Evolutionary conservation across 495 filamentous ascomycete genomes (phyloP), one percentile per base, ranked within the genome.

Genomic region (Talaromyces ruber): DNA sequence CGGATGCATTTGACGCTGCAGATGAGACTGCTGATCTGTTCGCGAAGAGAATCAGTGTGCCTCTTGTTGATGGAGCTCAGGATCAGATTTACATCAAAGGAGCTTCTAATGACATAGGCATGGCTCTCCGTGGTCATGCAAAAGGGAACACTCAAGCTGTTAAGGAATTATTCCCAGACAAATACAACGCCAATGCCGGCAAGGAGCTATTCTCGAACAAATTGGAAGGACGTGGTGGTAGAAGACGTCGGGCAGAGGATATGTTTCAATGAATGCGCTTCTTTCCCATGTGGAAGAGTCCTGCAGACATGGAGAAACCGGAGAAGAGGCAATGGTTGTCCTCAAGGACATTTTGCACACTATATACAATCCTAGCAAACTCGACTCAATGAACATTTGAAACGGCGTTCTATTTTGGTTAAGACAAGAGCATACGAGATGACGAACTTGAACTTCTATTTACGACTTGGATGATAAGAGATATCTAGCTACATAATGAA

Each of bases 91-190:
- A 69, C 67, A 91, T 91, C 63, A 85, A 86, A 60, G 87, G 89
- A 32, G 64, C 80, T 39, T 81, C 84, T 6, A 78, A 77, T 43
- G 77, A 84, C 54, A 77, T 82, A 62, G 88, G 82, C 1, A 81
- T 87, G 65, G 78, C 82, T 6, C 90, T 93, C 65, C 88, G 87
- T 50, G 89, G 89, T 3, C 70, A 72, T 7, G 76, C 78, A 18
- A 81, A 80, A 61, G 77, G 77, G 50, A 71, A 68, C 21, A 74
- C 74, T 9, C 72, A 81, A 11, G 84, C 82, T 1, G 85, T 81
- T 3, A 86, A 82, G 59, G 89, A 92, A 68, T 71, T 92, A 14
- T 92, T 92, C 62, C 88, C 89, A 9, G 79, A 80, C 4, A 88
- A 85, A 63, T 84, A 84, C 60, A 80, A 77, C 28, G 71, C 68